Conservation (phyloP, 2,329 filamentous ascomycete species). For the Gaeumannomyces sp. region DNA sequence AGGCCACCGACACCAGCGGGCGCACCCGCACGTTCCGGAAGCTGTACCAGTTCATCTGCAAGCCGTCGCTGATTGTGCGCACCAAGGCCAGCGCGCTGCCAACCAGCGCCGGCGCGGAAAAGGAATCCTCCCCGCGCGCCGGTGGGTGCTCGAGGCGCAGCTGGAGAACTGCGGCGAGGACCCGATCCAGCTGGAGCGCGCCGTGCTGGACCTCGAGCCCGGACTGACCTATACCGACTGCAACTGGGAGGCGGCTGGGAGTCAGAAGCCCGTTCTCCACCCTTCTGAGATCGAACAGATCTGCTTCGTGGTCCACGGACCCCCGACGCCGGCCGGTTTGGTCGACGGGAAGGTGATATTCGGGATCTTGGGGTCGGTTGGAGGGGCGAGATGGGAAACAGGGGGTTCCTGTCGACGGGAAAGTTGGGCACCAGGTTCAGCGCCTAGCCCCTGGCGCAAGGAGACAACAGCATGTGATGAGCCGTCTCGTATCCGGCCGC, state of each 20-base stretch:
- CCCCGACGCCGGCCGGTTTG: conserved; percentile 28
- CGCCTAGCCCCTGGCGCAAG: background rate
- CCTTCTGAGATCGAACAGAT: conserved; percentile 61
- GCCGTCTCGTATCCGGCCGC: too few species aligned
- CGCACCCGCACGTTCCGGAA: conserved; percentile 85
- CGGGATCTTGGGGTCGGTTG: conserved; percentile 80
- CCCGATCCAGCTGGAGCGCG: conserved; percentile 68
- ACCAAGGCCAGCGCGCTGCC: conserved; percentile 73
- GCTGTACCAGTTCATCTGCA: conserved; percentile 93
- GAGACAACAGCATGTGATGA: background rate
- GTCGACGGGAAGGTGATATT: conserved; percentile 46
- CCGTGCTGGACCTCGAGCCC: conserved; percentile 46
- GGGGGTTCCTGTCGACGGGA: conserved; percentile 80
- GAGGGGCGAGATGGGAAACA: conserved; percentile 84
- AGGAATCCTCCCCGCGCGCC: conserved; percentile 17
- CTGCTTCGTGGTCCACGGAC: conserved; percentile 54
- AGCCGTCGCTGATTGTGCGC: conserved; percentile 80
- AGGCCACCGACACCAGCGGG: conserved; percentile 65
- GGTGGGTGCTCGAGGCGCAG: conserved; percentile 85
- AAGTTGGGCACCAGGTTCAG: conserved; percentile 55
- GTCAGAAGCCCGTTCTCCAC: conserved; percentile 48
- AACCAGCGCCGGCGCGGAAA: conserved; percentile 8
- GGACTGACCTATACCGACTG: conserved; percentile 47
- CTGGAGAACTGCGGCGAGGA: conserved; percentile 90
- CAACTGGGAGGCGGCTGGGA: conserved; percentile 41